Evolutionary conservation across 2,329 filamentous ascomycete genomes (phyloP).

Genomic region (Colletotrichum sp.): DNA sequence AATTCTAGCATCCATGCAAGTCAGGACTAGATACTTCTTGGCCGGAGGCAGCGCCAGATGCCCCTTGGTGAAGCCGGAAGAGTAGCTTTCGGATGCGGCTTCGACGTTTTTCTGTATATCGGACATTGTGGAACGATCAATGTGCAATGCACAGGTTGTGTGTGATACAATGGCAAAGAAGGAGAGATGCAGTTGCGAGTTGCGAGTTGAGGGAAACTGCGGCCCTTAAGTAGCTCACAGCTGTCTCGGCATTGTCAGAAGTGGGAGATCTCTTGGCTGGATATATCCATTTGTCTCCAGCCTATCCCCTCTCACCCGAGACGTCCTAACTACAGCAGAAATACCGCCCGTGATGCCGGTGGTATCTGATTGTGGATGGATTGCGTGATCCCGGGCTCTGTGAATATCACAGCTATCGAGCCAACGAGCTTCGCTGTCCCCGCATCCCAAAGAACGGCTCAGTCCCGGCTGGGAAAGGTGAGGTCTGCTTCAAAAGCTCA

Average conservation of each 20-base stretch:
- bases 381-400: slow-evolving; percentile 17
- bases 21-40: slow-evolving; percentile 69
- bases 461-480: not conserved
- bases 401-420: not conserved
- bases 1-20: slow-evolving; percentile 83
- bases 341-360: not conserved
- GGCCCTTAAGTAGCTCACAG: not conserved
- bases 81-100: slow-evolving; percentile 17
- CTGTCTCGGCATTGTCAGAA: not conserved
- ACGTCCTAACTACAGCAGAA: not conserved
- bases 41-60: slow-evolving; percentile 71
- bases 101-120: slow-evolving; percentile 20
- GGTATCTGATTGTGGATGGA: slow-evolving; percentile 13
- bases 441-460: not conserved
- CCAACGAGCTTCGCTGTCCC: slow-evolving; percentile 4
- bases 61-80: slow-evolving; percentile 64
- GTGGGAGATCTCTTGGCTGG: not conserved
- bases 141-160: not conserved
- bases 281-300: not conserved
- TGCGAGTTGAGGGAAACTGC: not conserved
- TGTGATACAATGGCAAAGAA: not conserved
- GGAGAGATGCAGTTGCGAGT: not conserved
- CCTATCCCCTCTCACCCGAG: not conserved
- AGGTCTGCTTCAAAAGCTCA: not conserved
- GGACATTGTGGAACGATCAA: slow-evolving; percentile 1